These are phyloP conservation scores for Verticillium zaregamsianum DNA, from an alignment of 2,329 filamentous ascomycete genomes.

Conservation along the genomic window DNA sequence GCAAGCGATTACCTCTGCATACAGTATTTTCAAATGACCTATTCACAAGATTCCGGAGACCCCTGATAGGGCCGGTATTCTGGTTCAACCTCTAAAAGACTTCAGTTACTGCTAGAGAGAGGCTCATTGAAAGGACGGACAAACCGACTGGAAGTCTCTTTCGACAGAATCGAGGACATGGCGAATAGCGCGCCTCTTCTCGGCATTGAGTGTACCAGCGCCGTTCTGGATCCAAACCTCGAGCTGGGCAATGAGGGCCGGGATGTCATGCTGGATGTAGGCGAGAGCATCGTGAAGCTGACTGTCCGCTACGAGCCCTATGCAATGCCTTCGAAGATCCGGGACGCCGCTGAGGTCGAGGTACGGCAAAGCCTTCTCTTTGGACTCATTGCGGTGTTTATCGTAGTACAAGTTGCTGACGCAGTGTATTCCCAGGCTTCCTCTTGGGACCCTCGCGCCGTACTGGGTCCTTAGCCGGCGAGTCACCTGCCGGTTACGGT, in stretches of 20 bases:
- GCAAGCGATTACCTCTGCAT: constrained; percentile 3
- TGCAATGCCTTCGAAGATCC: constrained; percentile 35
- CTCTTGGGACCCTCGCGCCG: constrained; percentile 13
- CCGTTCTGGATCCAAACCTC: constrained; percentile 41
- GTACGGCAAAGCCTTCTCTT: constrained; percentile 13
- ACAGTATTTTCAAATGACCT: background rate
- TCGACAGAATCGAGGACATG: constrained; percentile 27
- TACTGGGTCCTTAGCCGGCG: constrained; percentile 24
- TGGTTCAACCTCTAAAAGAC: background rate
- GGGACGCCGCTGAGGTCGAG: constrained; percentile 38
- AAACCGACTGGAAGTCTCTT: constrained; percentile 23
- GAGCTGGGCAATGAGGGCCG: constrained; percentile 33
- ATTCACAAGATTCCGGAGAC: background rate
- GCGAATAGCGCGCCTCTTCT: constrained; percentile 28
- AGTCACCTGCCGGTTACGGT: constrained; percentile 31
- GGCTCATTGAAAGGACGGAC: constrained; percentile 4
- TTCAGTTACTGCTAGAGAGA: no score
- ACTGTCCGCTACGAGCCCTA: constrained; percentile 37
- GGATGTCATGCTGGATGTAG: constrained; percentile 36
- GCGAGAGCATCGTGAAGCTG: constrained; percentile 28
- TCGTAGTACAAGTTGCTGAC: constrained; percentile 40
- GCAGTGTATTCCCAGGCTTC: constrained; percentile 33
- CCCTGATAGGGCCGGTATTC: background rate
- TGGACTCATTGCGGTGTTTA: constrained; percentile 22
- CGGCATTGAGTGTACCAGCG: constrained; percentile 28